Evolutionary conservation across 129 eudicot species (phyloP).

Genomic region (Smallanthus sonchifolius): DNA sequence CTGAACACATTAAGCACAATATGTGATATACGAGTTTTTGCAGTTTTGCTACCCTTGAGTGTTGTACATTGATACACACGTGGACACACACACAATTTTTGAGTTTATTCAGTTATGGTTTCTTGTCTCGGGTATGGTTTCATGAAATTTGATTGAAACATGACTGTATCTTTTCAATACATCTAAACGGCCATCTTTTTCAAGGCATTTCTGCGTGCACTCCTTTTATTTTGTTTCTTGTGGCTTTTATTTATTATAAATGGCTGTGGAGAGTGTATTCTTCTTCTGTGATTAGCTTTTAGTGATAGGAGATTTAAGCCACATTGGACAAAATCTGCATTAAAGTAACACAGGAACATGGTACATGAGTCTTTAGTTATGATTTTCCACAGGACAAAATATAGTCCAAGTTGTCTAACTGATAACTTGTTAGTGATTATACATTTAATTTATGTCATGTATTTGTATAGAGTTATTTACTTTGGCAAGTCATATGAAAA

Average conservation of each 20-base stretch:
- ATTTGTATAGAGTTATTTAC: neutral
- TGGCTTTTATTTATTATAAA: neutral
- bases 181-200: neutral
- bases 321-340: neutral
- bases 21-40: neutral
- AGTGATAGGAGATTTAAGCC: neutral
- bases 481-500: neutral
- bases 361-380: neutral
- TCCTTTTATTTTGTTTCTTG: neutral
- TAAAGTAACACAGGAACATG: neutral
- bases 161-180: neutral
- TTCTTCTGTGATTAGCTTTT: neutral
- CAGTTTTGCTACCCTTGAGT: neutral
- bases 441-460: neutral
- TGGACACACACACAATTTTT: neutral
- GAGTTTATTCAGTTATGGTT: too few species aligned
- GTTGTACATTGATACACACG: neutral
- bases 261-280: neutral
- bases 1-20: neutral
- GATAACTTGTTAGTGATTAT: neutral
- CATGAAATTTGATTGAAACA: neutral
- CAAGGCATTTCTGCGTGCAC: neutral
- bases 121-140: too few species aligned
- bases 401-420: neutral
- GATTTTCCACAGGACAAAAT: neutral